Conservation (phyloP, 352 stramenopile species). For the Globisporangium lucens region DNA sequence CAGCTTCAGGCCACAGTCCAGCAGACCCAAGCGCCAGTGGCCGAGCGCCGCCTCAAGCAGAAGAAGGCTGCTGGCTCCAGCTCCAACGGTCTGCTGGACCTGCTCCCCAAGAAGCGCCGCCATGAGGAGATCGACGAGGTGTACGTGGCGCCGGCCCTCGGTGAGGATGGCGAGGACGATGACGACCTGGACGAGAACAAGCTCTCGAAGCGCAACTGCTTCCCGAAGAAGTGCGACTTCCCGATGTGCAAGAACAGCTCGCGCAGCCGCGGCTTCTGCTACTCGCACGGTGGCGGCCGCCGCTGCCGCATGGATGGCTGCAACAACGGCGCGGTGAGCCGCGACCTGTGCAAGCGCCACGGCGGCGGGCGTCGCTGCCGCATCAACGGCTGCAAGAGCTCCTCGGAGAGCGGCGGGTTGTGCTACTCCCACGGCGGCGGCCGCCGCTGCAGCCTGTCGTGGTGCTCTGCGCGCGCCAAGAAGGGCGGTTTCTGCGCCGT, state of each 20-base stretch:
- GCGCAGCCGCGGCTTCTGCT: slow-evolving; percentile 74
- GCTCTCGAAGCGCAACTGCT: slow-evolving; percentile 51
- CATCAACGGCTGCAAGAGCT: slow-evolving; percentile 67
- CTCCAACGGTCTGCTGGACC: slow-evolving; percentile 11
- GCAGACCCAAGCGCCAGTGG: slow-evolving; percentile 11
- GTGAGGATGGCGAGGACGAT: slow-evolving; percentile 8
- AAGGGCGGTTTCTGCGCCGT: slow-evolving; percentile 68
- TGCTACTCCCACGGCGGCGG: slow-evolving; percentile 79
- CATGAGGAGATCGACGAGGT: slow-evolving; percentile 20
- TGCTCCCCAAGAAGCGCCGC: slow-evolving; percentile 27
- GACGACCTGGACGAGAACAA: slow-evolving; percentile 16
- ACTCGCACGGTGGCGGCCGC: slow-evolving; percentile 66
- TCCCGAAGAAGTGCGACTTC: slow-evolving; percentile 83
- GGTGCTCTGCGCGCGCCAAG: slow-evolving; percentile 72
- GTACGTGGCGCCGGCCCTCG: neutral
- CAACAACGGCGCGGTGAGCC: slow-evolving; percentile 71
- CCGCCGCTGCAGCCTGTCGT: slow-evolving; percentile 58
- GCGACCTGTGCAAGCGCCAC: slow-evolving; percentile 79
- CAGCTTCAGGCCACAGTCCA: neutral
- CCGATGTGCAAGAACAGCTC: slow-evolving; percentile 84
- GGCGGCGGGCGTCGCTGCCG: slow-evolving; percentile 67
- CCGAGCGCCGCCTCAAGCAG: slow-evolving; percentile 2
- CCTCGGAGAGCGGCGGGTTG: slow-evolving; percentile 62
- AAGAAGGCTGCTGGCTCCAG: slow-evolving; percentile 1
- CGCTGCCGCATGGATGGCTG: slow-evolving; percentile 65